Conservation (phyloP, 306 rosid species). For the Lathyrus sativus region DNA sequence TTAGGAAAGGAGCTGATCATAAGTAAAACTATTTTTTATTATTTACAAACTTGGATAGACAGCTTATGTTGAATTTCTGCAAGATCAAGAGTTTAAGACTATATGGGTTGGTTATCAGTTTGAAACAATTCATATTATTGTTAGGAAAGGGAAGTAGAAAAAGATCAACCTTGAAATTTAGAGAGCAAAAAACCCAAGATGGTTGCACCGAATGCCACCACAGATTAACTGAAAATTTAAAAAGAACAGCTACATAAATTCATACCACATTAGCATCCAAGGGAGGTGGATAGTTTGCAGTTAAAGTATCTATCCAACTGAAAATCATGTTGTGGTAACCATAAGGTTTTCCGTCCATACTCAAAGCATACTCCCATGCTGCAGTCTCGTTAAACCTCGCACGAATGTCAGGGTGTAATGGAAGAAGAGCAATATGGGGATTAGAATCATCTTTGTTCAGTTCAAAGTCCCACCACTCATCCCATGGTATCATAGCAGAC, state of each 20-base stretch:
- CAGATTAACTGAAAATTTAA: conserved; percentile 27
- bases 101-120: conserved; percentile 6
- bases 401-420: conserved; percentile 79
- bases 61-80: conserved; percentile 26
- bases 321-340: conserved; percentile 97
- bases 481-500: conserved; percentile 80
- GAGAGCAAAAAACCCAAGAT: conserved; percentile 3
- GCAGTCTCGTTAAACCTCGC: conserved; percentile 91
- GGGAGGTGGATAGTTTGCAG: conserved; percentile 88
- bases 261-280: conserved; percentile 92
- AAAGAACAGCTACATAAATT: conserved; percentile 13
- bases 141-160: not conserved
- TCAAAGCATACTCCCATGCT: conserved; percentile 92
- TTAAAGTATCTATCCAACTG: conserved; percentile 93
- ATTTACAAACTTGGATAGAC: not conserved
- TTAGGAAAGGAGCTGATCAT: conserved; percentile 15
- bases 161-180: conserved; percentile 10
- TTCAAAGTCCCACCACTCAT: conserved; percentile 96
- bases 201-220: conserved; percentile 13
- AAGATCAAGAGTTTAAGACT: conserved; percentile 24
- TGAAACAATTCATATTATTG: conserved; percentile 21
- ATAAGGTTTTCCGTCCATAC: conserved; percentile 86
- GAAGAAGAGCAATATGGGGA: conserved; percentile 95
- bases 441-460: conserved; percentile 76
- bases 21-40: conserved; percentile 6